Evolutionary conservation across 352 stramenopile genomes (phyloP).

Genomic region (Phytophthora boehmeriae): DNA sequence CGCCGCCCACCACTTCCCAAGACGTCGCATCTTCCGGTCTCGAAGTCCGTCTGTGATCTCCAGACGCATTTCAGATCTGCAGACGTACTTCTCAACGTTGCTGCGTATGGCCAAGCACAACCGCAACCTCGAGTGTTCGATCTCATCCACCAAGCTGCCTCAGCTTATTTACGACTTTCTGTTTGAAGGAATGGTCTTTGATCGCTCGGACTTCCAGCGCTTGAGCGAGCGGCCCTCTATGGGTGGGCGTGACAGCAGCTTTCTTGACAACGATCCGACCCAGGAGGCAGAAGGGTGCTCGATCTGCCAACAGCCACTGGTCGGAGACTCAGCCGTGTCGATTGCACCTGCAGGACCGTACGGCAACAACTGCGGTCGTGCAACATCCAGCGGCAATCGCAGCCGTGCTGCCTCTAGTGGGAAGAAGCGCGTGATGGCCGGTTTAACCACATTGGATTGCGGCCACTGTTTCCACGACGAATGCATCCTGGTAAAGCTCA

Average conservation of each 20-base stretch:
- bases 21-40: slow-evolving; percentile 76
- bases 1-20: slow-evolving; percentile 76
- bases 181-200: slow-evolving; percentile 84
- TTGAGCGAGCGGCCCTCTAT: slow-evolving; percentile 64
- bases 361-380: slow-evolving; percentile 10
- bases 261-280: slow-evolving; percentile 34
- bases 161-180: slow-evolving; percentile 82
- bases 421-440: slow-evolving; percentile 43
- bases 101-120: slow-evolving; percentile 68
- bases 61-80: slow-evolving; percentile 56
- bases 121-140: slow-evolving; percentile 58
- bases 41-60: slow-evolving; percentile 71
- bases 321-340: slow-evolving; percentile 41
- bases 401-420: too few relatives aligned
- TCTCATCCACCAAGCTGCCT: slow-evolving; percentile 64
- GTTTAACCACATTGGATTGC: slow-evolving; percentile 78
- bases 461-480: slow-evolving; percentile 89
- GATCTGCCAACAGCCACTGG: slow-evolving; percentile 57
- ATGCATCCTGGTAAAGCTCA: slow-evolving; percentile 86
- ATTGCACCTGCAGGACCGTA: slow-evolving; percentile 40
- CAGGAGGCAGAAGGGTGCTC: slow-evolving; percentile 55
- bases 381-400: slow-evolving; percentile 17
- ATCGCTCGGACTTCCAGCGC: slow-evolving; percentile 68
- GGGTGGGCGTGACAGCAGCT: slow-evolving; percentile 32
- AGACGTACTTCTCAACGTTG: slow-evolving; percentile 73